phyloP scores from a whole-genome alignment of 176 grass and related monocot genomes.

The Phoenix dactylifera region DNA sequence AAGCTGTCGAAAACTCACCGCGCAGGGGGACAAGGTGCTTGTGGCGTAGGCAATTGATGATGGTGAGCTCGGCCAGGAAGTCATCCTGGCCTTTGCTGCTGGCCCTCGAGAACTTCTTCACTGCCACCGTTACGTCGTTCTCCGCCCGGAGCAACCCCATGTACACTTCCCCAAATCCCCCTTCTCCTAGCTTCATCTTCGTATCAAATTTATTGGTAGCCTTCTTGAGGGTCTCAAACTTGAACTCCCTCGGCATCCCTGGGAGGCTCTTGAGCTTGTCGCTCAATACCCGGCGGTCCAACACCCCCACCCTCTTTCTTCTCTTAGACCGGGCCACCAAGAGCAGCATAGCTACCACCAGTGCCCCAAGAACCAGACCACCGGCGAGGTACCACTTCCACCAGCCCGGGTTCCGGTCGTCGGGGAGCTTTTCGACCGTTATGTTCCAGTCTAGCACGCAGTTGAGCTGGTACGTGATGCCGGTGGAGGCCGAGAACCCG shows the following conservation, averaged over 20 bases:
- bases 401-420: neutral
- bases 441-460: conserved; percentile 70
- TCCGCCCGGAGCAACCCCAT: conserved; percentile 22
- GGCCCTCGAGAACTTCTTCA: conserved; percentile 40
- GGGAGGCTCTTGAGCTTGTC: conserved; percentile 35
- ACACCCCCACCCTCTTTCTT: conserved; percentile 6
- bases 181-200: conserved; percentile 20
- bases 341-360: no score
- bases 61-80: conserved; percentile 44
- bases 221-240: conserved; percentile 26
- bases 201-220: conserved; percentile 41
- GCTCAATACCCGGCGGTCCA: no score
- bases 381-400: conserved; percentile 9
- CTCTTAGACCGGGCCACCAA: neutral
- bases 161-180: conserved; percentile 44
- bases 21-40: conserved; percentile 51
- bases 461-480: conserved; percentile 58
- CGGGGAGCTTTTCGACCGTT: conserved; percentile 40
- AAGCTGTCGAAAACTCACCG: neutral
- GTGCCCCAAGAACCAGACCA: no score
- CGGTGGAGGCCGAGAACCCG: conserved; percentile 85
- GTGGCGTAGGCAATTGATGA: conserved; percentile 50
- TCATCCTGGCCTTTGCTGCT: conserved; percentile 23
- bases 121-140: conserved; percentile 22
- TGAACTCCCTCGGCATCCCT: conserved; percentile 34